phyloP scores from a whole-genome alignment of 768 basidiomycete genomes.

The Rossbeevera mucosa region DNA sequence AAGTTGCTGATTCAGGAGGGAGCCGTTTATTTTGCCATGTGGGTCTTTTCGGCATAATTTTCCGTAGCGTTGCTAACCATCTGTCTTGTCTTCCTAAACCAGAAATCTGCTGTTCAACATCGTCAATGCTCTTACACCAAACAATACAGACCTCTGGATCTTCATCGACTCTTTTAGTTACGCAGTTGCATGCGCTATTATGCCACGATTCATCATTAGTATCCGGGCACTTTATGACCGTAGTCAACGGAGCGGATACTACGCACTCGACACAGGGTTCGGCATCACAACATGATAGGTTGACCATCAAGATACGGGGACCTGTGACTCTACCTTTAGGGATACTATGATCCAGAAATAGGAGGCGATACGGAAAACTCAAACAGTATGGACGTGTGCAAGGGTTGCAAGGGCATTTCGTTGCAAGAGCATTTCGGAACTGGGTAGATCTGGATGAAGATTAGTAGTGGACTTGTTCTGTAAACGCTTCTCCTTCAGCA shows the following conservation, averaged over 20 bases:
- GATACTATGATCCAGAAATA: not conserved
- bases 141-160: not conserved
- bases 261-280: not conserved
- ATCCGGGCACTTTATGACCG: not conserved
- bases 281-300: not conserved
- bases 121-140: not conserved
- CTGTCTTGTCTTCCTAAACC: not conserved
- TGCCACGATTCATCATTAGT: not conserved
- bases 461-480: not conserved
- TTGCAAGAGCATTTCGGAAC: not conserved
- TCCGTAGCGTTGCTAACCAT: not conserved
- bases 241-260: not conserved
- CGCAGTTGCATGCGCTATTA: not conserved
- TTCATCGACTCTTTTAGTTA: not conserved
- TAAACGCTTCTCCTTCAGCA: not conserved
- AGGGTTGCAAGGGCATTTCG: not conserved
- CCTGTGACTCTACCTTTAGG: not conserved
- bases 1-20: not conserved
- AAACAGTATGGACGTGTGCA: not conserved
- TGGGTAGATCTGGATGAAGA: not conserved
- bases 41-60: not conserved
- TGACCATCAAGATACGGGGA: not conserved
- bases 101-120: not conserved
- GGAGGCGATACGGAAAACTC: not conserved
- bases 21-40: not conserved